A percentile compares a stretch with the other conserved stretches of the same genome.
Evolutionary conservation across 176 grass and related monocot species (phyloP).

Genomic region (Aegilops longissima): DNA sequence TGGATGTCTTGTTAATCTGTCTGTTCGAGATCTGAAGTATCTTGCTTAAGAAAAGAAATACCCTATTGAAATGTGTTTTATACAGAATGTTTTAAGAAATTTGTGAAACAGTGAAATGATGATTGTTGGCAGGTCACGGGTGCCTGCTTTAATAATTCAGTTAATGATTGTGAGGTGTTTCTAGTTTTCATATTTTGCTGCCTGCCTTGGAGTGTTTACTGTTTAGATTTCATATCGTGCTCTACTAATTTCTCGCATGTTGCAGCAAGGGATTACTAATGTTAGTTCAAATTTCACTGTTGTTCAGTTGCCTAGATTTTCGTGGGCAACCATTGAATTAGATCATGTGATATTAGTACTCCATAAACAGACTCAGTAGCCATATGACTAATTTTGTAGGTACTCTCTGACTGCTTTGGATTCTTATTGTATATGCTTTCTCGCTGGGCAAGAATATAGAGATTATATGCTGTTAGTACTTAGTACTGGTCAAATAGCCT

Average conservation of each 20-base stretch:
- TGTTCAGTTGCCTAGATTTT: background rate
- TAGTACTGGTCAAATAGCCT: background rate
- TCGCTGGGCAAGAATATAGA: background rate
- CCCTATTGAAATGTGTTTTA: background rate
- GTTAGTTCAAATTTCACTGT: background rate
- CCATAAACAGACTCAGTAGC: background rate
- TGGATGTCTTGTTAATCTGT: background rate
- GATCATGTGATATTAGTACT: background rate
- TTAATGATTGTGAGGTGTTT: background rate
- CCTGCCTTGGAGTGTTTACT: background rate
- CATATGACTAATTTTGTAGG: background rate
- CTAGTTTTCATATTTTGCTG: slow-evolving; percentile 4
- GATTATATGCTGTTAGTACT: background rate
- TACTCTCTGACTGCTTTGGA: background rate
- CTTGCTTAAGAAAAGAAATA: background rate
- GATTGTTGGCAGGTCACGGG: background rate
- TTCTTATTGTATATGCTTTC: slow-evolving; percentile 1
- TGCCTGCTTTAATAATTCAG: background rate
- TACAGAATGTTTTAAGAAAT: background rate
- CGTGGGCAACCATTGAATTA: slow-evolving; percentile 2
- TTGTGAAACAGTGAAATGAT: background rate
- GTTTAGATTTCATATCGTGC: background rate
- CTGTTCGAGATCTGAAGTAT: slow-evolving; percentile 13
- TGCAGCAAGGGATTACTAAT: background rate
- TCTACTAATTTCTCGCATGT: background rate